Evolutionary conservation across 2,329 filamentous ascomycete species (phyloP).

Genomic region (Lecanicillium sp.): DNA sequence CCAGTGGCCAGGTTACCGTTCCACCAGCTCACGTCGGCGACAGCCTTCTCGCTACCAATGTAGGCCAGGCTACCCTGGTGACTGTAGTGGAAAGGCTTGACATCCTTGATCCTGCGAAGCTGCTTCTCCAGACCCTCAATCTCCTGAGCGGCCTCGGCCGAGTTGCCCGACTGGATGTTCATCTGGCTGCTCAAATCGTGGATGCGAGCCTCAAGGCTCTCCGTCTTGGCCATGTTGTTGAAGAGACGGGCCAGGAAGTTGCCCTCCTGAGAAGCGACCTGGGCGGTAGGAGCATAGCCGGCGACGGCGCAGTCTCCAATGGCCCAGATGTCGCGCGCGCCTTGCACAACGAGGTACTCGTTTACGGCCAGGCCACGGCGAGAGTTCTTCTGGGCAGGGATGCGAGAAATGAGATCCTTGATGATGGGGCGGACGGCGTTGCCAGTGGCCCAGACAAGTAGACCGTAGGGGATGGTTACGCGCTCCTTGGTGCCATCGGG

Average conservation of each 20-base stretch:
- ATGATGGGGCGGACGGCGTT: conserved; percentile 88
- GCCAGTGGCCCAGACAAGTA: conserved; percentile 96
- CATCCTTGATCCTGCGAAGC: conserved; percentile 81
- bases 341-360: conserved; percentile 97
- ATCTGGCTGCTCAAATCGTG: conserved; percentile 56
- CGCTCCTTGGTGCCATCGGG: conserved; percentile 79
- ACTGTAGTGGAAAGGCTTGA: conserved; percentile 97
- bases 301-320: conserved; percentile 95
- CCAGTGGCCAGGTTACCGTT: conserved; percentile 93
- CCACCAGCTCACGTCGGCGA: conserved; percentile 95
- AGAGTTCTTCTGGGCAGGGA: conserved; percentile 91
- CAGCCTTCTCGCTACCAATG: conserved; percentile 96
- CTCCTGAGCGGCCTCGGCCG: conserved; percentile 61
- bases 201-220: conserved; percentile 71
- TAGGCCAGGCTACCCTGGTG: conserved; percentile 96
- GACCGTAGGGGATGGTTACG: conserved; percentile 82
- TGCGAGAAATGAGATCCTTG: conserved; percentile 83
- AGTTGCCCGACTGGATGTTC: conserved; percentile 54
- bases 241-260: conserved; percentile 91
- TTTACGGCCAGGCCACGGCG: conserved; percentile 93
- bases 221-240: conserved; percentile 98
- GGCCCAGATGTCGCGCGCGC: conserved; percentile 94
- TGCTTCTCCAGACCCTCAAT: conserved; percentile 85
- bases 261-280: conserved; percentile 94
- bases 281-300: conserved; percentile 94